Conservation (phyloP, 163 green algal species). For the Scenedesmus sp. region DNA sequence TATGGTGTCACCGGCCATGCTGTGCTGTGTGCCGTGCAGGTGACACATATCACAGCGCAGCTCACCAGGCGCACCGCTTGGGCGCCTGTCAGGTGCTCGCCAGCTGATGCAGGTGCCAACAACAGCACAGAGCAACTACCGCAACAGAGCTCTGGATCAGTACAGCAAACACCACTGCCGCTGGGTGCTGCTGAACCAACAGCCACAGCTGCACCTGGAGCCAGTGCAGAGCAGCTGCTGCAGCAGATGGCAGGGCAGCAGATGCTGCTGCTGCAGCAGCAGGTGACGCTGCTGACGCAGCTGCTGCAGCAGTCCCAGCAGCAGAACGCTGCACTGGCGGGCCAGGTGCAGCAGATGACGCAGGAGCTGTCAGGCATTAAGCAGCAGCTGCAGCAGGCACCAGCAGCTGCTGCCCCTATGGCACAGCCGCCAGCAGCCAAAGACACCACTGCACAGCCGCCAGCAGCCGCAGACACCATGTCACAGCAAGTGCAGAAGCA, state of each 20-base stretch:
- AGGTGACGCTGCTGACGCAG: slow-evolving; percentile 38
- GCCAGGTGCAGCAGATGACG: slow-evolving; percentile 26
- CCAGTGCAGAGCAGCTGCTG: slow-evolving; percentile 34
- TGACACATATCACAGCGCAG: background rate
- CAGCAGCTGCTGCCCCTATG: background rate
- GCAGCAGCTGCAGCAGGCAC: slow-evolving; percentile 11
- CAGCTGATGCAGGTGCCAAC: background rate
- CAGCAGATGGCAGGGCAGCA: slow-evolving; percentile 34
- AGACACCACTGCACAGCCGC: background rate
- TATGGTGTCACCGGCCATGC: background rate
- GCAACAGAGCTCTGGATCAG: background rate
- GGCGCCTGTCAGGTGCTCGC: background rate
- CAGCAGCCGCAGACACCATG: background rate
- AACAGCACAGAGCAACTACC: background rate
- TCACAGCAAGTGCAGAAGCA: background rate
- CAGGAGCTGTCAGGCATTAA: background rate
- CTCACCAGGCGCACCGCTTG: background rate
- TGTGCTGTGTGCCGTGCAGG: background rate
- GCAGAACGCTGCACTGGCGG: slow-evolving; percentile 24
- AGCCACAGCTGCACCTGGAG: background rate
- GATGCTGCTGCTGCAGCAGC: slow-evolving; percentile 41
- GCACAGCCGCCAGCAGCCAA: background rate
- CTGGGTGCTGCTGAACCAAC: background rate
- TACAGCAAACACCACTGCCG: background rate
- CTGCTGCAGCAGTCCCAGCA: slow-evolving; percentile 47